Evolutionary conservation across 257 asterid species (phyloP).

Genomic region (Petunia secreta): DNA sequence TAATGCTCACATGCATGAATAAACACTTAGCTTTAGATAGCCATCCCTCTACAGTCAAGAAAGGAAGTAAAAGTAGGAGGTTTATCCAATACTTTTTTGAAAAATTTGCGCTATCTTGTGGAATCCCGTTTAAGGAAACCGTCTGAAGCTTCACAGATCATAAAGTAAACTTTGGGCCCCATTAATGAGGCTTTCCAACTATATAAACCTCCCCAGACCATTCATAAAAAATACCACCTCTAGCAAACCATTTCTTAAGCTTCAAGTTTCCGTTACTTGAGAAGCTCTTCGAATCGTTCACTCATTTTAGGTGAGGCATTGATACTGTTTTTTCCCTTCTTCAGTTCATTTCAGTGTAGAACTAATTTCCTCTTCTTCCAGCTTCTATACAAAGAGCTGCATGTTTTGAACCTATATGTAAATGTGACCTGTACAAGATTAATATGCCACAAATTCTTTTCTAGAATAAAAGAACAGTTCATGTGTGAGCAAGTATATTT

Average conservation of each 20-base stretch:
- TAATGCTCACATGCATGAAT: slow-evolving; percentile 32
- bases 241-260: slow-evolving; percentile 25
- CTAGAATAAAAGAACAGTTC: neutral
- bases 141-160: slow-evolving; percentile 8
- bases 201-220: slow-evolving; percentile 52
- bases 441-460: neutral
- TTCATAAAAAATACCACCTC: slow-evolving; percentile 42
- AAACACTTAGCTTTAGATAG: slow-evolving; percentile 28
- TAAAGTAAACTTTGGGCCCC: slow-evolving; percentile 45
- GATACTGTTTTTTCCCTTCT: neutral
- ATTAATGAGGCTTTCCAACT: slow-evolving; percentile 35
- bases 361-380: neutral
- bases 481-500: neutral
- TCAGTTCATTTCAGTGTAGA: neutral
- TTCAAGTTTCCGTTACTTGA: neutral
- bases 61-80: slow-evolving; percentile 12
- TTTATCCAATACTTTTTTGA: slow-evolving; percentile 31
- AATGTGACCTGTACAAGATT: neutral
- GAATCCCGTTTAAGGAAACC: slow-evolving; percentile 45
- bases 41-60: slow-evolving; percentile 36
- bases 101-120: slow-evolving; percentile 37
- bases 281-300: slow-evolving; percentile 9
- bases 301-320: slow-evolving; percentile 22
- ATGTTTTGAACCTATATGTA: neutral
- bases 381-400: neutral